These are phyloP conservation scores for Canavalia ensiformis DNA, from an alignment of 306 rosid species.

Conservation along the genomic window DNA sequence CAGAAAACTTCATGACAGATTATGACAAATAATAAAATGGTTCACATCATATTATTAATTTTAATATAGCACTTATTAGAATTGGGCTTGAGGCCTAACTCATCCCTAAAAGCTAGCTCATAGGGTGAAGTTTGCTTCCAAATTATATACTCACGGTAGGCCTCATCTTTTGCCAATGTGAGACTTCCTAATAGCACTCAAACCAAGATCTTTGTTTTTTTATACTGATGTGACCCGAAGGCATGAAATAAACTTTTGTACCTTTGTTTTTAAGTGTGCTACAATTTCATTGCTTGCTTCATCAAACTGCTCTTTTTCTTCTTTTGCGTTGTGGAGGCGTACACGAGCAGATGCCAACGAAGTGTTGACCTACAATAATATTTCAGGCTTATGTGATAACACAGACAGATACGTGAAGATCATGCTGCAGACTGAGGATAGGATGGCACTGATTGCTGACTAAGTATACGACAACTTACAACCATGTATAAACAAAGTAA, in stretches of 20 bases:
- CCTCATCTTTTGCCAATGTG: too few species aligned
- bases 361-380: slow-evolving; percentile 64
- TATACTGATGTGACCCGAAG: not conserved
- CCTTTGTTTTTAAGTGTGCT: slow-evolving; percentile 77
- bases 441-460: slow-evolving; percentile 19
- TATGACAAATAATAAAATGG: slow-evolving; percentile 33
- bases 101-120: too few species aligned
- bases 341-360: slow-evolving; percentile 63
- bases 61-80: not conserved
- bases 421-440: slow-evolving; percentile 33
- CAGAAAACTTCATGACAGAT: slow-evolving; percentile 46
- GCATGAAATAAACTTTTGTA: slow-evolving; percentile 47
- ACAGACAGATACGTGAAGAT: slow-evolving; percentile 26
- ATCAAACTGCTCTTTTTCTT: slow-evolving; percentile 91
- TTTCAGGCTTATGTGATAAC: slow-evolving; percentile 26
- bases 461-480: not conserved
- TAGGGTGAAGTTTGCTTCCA: too few species aligned
- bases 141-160: too few species aligned
- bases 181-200: not conserved
- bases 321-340: slow-evolving; percentile 83
- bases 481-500: slow-evolving; percentile 15
- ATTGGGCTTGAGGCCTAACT: too few species aligned
- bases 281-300: slow-evolving; percentile 84
- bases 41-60: slow-evolving; percentile 4
- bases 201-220: not conserved